These are phyloP conservation scores for Alloteropsis semialata DNA, from an alignment of 176 grass and related monocot genomes.

Conservation along the genomic window DNA sequence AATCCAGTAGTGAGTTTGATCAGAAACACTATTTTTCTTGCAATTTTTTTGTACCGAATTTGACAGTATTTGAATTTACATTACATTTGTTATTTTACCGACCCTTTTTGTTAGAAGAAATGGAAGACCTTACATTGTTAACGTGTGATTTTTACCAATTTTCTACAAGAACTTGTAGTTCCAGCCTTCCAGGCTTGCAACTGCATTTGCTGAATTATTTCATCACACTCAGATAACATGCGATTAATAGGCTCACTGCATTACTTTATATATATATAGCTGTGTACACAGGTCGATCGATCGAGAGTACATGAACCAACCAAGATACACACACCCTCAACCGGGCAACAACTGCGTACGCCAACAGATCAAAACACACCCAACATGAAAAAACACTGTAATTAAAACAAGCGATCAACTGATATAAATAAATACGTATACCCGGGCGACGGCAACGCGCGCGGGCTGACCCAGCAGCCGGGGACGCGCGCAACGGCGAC, in stretches of 20 bases:
- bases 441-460: background rate
- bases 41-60: background rate
- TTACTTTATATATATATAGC: background rate
- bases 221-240: background rate
- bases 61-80: constrained; percentile 14
- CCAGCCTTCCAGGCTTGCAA: too few species aligned
- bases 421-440: background rate
- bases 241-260: background rate
- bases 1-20: background rate
- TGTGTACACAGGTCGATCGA: constrained; percentile 10
- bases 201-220: background rate
- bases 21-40: background rate
- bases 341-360: background rate
- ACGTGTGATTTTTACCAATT: background rate
- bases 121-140: background rate
- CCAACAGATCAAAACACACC: background rate
- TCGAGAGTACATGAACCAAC: background rate
- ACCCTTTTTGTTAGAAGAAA: background rate
- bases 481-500: background rate
- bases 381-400: background rate
- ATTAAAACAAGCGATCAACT: background rate
- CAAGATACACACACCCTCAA: background rate
- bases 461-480: background rate
- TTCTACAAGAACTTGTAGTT: background rate
- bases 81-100: background rate